Conservation (phyloP, 1,284 basidiomycete species). For the Boletus mariae region DNA sequence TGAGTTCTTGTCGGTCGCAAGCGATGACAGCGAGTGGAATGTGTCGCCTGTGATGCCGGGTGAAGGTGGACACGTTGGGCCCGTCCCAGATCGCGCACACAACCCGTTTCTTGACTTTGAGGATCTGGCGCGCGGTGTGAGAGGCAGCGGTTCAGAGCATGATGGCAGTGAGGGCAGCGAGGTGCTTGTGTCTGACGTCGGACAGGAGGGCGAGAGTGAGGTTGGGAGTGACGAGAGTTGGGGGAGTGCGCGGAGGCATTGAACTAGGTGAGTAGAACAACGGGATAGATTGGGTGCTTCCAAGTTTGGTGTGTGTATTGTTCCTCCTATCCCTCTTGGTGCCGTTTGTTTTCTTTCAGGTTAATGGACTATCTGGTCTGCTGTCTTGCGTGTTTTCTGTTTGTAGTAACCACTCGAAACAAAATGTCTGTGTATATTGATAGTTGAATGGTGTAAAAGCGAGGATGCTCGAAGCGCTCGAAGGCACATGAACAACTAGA, state of each 20-base stretch:
- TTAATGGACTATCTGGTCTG: neutral
- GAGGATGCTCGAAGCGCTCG: neutral
- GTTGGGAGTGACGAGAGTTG: conserved; percentile 29
- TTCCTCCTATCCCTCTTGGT: neutral
- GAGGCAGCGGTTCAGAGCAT: neutral
- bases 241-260: conserved; percentile 23
- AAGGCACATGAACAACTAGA: too few relatives aligned
- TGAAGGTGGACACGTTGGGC: neutral
- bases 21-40: conserved; percentile 20
- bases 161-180: conserved; percentile 23
- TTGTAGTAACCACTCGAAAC: neutral
- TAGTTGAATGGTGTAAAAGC: neutral
- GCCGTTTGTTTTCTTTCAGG: neutral
- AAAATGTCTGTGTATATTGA: neutral
- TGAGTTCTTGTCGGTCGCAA: conserved; percentile 28
- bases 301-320: neutral
- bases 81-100: conserved; percentile 11
- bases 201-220: conserved; percentile 23
- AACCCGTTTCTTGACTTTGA: conserved; percentile 30
- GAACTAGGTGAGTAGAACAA: neutral
- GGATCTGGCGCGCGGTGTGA: conserved; percentile 5
- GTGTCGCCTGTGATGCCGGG: neutral
- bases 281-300: neutral
- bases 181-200: conserved; percentile 14
- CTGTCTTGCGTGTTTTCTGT: neutral